A percentile compares a stretch with the other conserved stretches of the same genome.
Conservation (phyloP, 257 asterid genomes). For the Scutellaria barbata region DNA sequence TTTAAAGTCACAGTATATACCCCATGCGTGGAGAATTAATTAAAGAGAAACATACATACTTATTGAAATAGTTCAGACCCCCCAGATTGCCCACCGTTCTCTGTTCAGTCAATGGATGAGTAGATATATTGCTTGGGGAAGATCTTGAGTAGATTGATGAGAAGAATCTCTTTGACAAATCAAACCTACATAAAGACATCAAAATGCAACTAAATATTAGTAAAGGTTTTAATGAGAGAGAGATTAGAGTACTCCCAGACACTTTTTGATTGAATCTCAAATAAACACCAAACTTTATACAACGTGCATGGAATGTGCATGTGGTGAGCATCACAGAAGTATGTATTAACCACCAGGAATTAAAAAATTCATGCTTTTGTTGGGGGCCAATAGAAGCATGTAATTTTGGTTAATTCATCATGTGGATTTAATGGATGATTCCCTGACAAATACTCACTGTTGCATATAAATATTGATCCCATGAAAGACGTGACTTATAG, state of each 20-base stretch:
- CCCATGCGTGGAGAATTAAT: conserved; percentile 10
- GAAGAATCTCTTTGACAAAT: conserved; percentile 49
- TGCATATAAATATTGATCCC: neutral
- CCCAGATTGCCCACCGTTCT: conserved; percentile 32
- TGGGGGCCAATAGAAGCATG: too few relatives aligned
- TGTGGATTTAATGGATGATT: neutral
- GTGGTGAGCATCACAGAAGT: neutral
- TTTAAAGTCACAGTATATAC: neutral
- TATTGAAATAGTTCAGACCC: conserved; percentile 35
- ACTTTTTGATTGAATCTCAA: neutral
- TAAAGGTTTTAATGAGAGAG: neutral
- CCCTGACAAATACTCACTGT: neutral
- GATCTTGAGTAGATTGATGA: conserved; percentile 47
- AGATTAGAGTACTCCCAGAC: conserved; percentile 21
- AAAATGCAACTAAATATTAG: conserved; percentile 10
- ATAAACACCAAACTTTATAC: conserved; percentile 11
- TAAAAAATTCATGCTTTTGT: conserved; percentile 15
- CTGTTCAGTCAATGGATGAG: conserved; percentile 43
- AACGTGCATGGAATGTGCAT: conserved; percentile 6
- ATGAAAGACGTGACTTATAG: neutral
- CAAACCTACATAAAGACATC: conserved; percentile 43
- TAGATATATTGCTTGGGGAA: conserved; percentile 35
- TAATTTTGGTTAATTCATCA: too few relatives aligned
- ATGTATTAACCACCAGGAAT: conserved; percentile 24
- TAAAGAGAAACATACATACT: conserved; percentile 33